Percentiles rank a stretch among this genome's conserved stretches.
phyloP scores from a whole-genome alignment of 768 basidiomycete species.

The Kwoniella bestiolae region DNA sequence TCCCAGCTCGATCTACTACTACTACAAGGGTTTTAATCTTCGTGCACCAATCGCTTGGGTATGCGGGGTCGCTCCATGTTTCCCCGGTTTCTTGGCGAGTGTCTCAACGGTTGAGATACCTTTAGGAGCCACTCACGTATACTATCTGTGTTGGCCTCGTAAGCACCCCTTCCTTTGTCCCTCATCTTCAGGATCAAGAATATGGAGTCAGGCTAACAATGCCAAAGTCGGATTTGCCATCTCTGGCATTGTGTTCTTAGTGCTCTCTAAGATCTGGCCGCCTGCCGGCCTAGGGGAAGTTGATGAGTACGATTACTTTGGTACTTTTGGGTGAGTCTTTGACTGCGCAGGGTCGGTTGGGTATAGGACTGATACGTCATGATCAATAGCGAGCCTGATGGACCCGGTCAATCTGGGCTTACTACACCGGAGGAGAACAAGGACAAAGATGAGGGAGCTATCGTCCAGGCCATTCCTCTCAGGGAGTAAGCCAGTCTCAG shows the following conservation, averaged over 20 bases:
- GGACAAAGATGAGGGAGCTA: not conserved
- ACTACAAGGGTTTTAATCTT: constrained; percentile 34
- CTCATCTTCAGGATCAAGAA: no score
- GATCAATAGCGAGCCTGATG: not conserved
- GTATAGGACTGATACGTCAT: no score
- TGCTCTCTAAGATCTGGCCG: constrained; percentile 37
- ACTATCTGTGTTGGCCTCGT: constrained; percentile 33
- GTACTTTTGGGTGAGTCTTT: constrained; percentile 37
- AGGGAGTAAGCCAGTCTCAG: no score
- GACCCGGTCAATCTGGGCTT: no score
- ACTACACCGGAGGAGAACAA: not conserved
- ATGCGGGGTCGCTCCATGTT: constrained; percentile 36
- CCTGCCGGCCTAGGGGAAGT: constrained; percentile 30
- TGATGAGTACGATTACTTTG: constrained; percentile 43
- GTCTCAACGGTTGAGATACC: constrained; percentile 26
- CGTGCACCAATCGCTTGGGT: constrained; percentile 43
- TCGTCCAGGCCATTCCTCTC: not conserved
- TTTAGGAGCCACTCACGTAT: constrained; percentile 18
- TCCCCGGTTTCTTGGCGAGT: constrained; percentile 44
- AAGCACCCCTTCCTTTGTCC: no score
- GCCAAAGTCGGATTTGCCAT: constrained; percentile 34
- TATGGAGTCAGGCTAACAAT: no score
- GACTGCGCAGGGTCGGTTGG: no score
- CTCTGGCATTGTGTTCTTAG: constrained; percentile 30
- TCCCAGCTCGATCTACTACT: constrained; percentile 33